Conservation (phyloP, 164 flowering plant genomes). For the Aristolochia californica region DNA sequence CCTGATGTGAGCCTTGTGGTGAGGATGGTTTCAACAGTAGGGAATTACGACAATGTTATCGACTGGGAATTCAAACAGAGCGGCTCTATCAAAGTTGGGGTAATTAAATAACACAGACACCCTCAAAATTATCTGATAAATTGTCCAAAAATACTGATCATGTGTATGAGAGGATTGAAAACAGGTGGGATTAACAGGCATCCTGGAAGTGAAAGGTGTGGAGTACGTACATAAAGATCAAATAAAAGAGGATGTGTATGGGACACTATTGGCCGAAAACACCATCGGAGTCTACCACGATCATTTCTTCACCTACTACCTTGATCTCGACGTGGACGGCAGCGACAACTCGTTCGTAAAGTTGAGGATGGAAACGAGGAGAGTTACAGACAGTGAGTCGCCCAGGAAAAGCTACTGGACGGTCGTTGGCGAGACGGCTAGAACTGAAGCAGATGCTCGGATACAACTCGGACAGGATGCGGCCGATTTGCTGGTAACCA, state of each 20-base stretch:
- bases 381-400: neutral
- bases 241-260: conserved; percentile 25
- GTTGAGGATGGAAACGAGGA: conserved; percentile 18
- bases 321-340: conserved; percentile 59
- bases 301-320: conserved; percentile 46
- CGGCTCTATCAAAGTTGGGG: conserved; percentile 50
- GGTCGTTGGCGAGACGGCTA: conserved; percentile 2
- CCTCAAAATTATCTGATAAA: neutral
- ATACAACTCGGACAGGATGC: conserved; percentile 17
- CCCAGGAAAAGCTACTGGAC: conserved; percentile 16
- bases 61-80: conserved; percentile 59
- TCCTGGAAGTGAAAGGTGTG: conserved; percentile 38
- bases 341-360: conserved; percentile 39
- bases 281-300: conserved; percentile 44
- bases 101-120: conserved; percentile 10
- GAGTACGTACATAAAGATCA: conserved; percentile 28
- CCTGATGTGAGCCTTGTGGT: conserved; percentile 45
- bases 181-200: conserved; percentile 49
- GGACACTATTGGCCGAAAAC: conserved; percentile 38
- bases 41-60: conserved; percentile 51
- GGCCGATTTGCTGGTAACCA: conserved; percentile 23
- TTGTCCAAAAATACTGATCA: neutral
- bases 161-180: neutral
- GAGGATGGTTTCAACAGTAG: conserved; percentile 46
- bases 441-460: conserved; percentile 9